These are phyloP conservation scores for Globisporangium splendens DNA, from an alignment of 352 stramenopile genomes.

Conservation along the genomic window DNA sequence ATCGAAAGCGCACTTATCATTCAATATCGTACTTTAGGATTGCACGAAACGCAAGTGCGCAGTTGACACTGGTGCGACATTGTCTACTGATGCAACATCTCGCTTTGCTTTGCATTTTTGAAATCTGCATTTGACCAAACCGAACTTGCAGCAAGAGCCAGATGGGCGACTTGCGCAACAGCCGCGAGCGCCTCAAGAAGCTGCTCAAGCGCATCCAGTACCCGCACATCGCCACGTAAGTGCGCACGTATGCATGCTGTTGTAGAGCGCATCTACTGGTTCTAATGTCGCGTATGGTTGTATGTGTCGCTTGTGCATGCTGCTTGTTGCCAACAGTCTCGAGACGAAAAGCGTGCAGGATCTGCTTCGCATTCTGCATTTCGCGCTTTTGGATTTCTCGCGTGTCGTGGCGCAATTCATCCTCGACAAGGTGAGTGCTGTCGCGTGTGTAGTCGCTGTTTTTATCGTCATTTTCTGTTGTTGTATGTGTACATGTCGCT, in stretches of 20 bases:
- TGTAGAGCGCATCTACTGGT: background rate
- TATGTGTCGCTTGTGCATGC: background rate
- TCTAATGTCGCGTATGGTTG: background rate
- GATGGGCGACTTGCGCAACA: slow-evolving; percentile 52
- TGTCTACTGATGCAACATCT: background rate
- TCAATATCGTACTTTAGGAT: no score
- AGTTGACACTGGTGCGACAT: background rate
- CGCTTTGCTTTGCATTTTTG: slow-evolving; percentile 5
- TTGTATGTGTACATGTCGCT: background rate
- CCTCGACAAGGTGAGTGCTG: slow-evolving; percentile 25
- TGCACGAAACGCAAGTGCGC: no score
- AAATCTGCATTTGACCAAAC: slow-evolving; percentile 1
- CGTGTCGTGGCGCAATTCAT: slow-evolving; percentile 57
- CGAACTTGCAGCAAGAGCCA: background rate
- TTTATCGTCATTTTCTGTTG: no score
- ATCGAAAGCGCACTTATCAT: no score
- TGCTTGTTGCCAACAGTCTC: slow-evolving; percentile 10
- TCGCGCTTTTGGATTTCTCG: slow-evolving; percentile 70
- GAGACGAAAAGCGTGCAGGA: slow-evolving; percentile 39
- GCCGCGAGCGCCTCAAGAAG: slow-evolving; percentile 49
- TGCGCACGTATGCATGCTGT: background rate
- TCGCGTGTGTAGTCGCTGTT: background rate
- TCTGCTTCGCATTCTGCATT: slow-evolving; percentile 67
- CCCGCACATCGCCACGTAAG: slow-evolving; percentile 31
- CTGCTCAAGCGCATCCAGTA: slow-evolving; percentile 51